Conservation (phyloP, 2,329 filamentous ascomycete genomes). For the Samsoniella hepiali region DNA sequence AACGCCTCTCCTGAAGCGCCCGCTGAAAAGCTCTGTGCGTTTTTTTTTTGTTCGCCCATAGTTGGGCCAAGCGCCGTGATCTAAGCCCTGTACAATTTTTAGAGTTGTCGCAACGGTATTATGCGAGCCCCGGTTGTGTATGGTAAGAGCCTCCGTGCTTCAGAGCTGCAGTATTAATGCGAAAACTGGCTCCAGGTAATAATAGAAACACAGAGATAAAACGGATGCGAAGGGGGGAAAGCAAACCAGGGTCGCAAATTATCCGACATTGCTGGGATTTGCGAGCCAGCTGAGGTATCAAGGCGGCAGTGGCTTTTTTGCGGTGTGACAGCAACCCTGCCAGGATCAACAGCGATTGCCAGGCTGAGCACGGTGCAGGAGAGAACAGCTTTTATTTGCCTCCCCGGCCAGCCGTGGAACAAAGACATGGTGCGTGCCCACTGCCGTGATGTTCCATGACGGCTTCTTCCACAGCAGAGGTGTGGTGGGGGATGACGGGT, state of each 20-base stretch:
- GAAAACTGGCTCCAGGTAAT: not conserved
- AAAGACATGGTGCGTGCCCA: not conserved
- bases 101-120: conserved; percentile 7
- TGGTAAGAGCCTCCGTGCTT: not conserved
- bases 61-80: not conserved
- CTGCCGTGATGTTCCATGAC: conserved; percentile 1
- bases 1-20: conserved; percentile 4
- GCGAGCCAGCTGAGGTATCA: conserved; percentile 3
- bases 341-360: conserved; percentile 6
- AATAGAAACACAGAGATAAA: not conserved
- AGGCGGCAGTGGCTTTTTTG: conserved; percentile 9
- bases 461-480: not conserved
- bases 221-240: not conserved
- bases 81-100: conserved; percentile 1
- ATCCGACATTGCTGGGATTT: not conserved
- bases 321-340: not conserved
- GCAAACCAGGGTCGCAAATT: not conserved
- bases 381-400: not conserved
- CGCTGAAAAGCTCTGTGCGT: conserved; percentile 5
- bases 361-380: not conserved
- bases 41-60: not conserved
- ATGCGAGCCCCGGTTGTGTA: not conserved
- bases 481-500: conserved; percentile 9
- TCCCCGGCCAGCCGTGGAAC: not conserved
- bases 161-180: not conserved